phyloP scores from a whole-genome alignment of 768 basidiomycete species.

The Leccinum rimulosum region DNA sequence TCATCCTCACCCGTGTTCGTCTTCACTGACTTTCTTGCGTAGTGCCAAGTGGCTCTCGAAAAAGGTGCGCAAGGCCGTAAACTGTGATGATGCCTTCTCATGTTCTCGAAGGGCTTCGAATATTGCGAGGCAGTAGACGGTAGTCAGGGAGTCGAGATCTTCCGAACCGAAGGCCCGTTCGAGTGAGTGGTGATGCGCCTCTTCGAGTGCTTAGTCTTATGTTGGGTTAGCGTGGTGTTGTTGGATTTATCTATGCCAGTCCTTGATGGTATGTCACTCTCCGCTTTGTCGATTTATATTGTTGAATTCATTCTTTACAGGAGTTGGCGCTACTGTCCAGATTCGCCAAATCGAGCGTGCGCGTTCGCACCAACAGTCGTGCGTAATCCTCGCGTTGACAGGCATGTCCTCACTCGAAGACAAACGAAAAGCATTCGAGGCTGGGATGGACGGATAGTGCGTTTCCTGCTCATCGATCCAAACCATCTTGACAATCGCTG shows the following conservation, averaged over 20 bases:
- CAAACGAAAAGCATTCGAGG: conserved; percentile 86
- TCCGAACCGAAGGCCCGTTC: conserved; percentile 71
- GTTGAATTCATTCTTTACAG: conserved; percentile 34
- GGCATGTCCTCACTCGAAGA: conserved; percentile 94
- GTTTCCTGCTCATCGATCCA: conserved; percentile 33
- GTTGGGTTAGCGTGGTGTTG: conserved; percentile 65
- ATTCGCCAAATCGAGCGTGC: conserved; percentile 73
- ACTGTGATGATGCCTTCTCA: conserved; percentile 1
- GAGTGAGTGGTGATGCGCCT: conserved; percentile 55
- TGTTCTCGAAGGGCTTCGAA: conserved; percentile 56
- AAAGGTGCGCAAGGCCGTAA: conserved; percentile 36
- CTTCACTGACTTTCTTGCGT: conserved; percentile 18
- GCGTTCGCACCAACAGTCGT: conserved; percentile 30
- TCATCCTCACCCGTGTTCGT: conserved; percentile 1
- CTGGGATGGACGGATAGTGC: conserved; percentile 94
- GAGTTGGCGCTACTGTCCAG: conserved; percentile 78
- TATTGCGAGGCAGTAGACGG: conserved; percentile 82
- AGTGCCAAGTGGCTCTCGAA: conserved; percentile 65
- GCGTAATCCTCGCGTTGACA: conserved; percentile 82
- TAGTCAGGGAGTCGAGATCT: conserved; percentile 76
- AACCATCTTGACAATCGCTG: neutral
- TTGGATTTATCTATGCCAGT: conserved; percentile 92
- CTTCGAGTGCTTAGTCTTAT: conserved; percentile 1
- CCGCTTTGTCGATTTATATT: neutral
- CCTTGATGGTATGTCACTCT: conserved; percentile 64